These are phyloP conservation scores for Celoporthe dispersa DNA, from an alignment of 2,329 filamentous ascomycete species.

Conservation along the genomic window DNA sequence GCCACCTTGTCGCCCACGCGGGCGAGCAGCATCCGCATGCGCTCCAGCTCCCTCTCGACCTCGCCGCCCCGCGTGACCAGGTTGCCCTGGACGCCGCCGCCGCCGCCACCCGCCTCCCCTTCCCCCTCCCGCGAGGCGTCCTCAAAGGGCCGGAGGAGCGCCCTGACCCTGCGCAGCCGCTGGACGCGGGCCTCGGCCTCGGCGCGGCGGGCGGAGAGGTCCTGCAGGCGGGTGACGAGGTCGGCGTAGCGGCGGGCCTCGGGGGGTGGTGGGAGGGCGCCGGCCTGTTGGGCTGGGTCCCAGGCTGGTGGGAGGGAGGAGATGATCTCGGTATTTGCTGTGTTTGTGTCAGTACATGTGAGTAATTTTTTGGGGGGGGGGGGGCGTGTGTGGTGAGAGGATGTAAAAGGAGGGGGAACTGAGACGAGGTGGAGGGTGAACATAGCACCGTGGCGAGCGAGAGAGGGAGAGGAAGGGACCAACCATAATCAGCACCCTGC, in stretches of 20 bases:
- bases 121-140: slow-evolving; percentile 28
- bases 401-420: background rate
- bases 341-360: background rate
- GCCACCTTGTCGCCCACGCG: slow-evolving; percentile 61
- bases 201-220: slow-evolving; percentile 52
- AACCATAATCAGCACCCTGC: slow-evolving; percentile 51
- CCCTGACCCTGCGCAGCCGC: slow-evolving; percentile 53
- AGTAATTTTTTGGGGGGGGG: too few relatives aligned
- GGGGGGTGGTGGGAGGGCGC: slow-evolving; percentile 41
- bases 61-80: slow-evolving; percentile 67
- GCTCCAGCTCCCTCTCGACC: slow-evolving; percentile 68
- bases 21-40: slow-evolving; percentile 66
- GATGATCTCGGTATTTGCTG: slow-evolving; percentile 50
- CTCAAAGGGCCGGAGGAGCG: slow-evolving; percentile 55
- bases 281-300: slow-evolving; percentile 45
- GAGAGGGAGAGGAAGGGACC: slow-evolving; percentile 35
- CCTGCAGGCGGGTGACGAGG: slow-evolving; percentile 52
- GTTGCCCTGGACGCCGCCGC: slow-evolving; percentile 64
- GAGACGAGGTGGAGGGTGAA: background rate
- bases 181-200: slow-evolving; percentile 43
- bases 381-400: too few relatives aligned
- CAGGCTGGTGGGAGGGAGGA: slow-evolving; percentile 52
- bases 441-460: background rate
- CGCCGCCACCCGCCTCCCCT: slow-evolving; percentile 17
- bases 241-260: slow-evolving; percentile 58